Evolutionary conservation across 1,284 basidiomycete species (phyloP).

Genomic region (Ganoderma meredithae): DNA sequence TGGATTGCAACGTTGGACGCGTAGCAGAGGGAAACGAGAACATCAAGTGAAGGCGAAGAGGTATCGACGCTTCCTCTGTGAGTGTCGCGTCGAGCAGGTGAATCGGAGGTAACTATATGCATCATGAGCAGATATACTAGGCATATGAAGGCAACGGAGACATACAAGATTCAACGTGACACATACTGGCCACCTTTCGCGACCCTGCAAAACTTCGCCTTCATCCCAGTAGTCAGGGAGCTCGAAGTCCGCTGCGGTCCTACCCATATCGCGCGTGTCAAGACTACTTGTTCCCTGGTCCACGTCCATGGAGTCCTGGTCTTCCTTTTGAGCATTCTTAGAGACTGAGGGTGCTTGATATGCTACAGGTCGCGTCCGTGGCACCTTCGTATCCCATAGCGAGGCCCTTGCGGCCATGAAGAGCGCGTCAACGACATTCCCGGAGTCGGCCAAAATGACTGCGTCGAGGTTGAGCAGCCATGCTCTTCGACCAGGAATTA

Average conservation of each 20-base stretch:
- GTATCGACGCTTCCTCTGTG: slow-evolving; percentile 67
- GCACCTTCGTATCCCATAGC: slow-evolving; percentile 82
- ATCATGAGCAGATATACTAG: background rate
- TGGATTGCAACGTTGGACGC: slow-evolving; percentile 57
- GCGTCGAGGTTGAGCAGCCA: slow-evolving; percentile 78
- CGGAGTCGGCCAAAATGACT: slow-evolving; percentile 72
- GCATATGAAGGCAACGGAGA: slow-evolving; percentile 5
- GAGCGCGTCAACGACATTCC: slow-evolving; percentile 77
- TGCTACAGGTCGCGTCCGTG: slow-evolving; percentile 70
- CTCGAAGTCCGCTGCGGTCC: slow-evolving; percentile 76
- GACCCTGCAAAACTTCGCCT: slow-evolving; percentile 66
- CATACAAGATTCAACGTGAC: slow-evolving; percentile 77
- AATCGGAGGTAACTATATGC: slow-evolving; percentile 53
- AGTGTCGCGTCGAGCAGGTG: slow-evolving; percentile 76
- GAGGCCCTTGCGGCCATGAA: slow-evolving; percentile 81
- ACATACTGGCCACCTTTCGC: slow-evolving; percentile 74
- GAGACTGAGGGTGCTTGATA: slow-evolving; percentile 49
- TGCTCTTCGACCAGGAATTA: slow-evolving; percentile 50
- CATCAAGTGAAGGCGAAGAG: slow-evolving; percentile 62
- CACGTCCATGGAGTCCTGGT: slow-evolving; percentile 50
- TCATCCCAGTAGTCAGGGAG: slow-evolving; percentile 86
- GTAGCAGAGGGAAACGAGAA: slow-evolving; percentile 61
- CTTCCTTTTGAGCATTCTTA: slow-evolving; percentile 27
- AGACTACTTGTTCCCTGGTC: slow-evolving; percentile 60
- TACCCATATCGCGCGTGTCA: slow-evolving; percentile 56